phyloP scores from a whole-genome alignment of 2,329 filamentous ascomycete species.

The Colletotrichum lentis region DNA sequence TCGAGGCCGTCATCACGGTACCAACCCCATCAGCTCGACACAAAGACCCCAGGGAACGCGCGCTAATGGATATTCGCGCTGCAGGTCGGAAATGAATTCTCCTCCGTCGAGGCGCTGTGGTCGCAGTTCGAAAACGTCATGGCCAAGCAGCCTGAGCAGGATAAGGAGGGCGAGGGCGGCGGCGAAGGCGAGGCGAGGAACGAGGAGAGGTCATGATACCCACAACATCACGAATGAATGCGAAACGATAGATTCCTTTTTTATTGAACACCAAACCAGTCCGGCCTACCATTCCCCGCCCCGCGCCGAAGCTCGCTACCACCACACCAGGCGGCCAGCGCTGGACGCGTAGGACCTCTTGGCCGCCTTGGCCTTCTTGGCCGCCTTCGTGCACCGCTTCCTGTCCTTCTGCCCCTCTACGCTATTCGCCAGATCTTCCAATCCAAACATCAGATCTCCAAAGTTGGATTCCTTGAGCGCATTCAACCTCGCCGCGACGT shows the following conservation, averaged over 20 bases:
- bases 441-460: background rate
- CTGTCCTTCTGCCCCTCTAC: too few species aligned
- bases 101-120: constrained; percentile 96
- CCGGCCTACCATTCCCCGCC: background rate
- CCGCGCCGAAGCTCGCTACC: background rate
- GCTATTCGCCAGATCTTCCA: background rate
- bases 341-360: background rate
- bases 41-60: background rate
- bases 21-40: background rate
- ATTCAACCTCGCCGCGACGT: background rate
- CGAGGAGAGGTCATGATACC: constrained; percentile 42
- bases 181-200: constrained; percentile 43
- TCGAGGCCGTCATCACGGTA: constrained; percentile 91
- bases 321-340: background rate
- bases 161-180: constrained; percentile 41
- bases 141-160: constrained; percentile 68
- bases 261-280: background rate
- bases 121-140: constrained; percentile 97
- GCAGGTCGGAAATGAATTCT: constrained; percentile 93
- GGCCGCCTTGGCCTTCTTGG: background rate
- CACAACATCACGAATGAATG: background rate
- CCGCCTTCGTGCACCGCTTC: background rate
- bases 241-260: background rate
- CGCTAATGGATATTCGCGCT: background rate
- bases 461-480: background rate